Percentiles rank a stretch among this genome's conserved stretches.
Evolutionary conservation across 148 eudicot species (phyloP).

Genomic region (Rhododendron kiyosumense): DNA sequence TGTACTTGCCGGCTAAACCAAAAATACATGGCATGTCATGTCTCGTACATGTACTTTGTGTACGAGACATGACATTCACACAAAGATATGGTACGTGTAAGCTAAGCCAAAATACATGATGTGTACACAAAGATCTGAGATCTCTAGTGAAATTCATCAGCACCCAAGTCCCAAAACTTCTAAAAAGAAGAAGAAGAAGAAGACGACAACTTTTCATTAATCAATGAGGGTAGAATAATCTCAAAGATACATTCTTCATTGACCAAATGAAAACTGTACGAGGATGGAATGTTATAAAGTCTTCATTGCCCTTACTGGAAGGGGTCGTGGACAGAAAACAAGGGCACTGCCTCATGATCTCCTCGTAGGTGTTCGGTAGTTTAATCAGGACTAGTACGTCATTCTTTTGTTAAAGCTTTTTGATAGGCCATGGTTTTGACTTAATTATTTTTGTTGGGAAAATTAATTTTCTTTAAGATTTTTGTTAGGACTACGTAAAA

Average conservation of each 20-base stretch:
- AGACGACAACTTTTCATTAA: neutral
- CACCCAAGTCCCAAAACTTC: too few relatives aligned
- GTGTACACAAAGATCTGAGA: neutral
- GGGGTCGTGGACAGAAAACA: neutral
- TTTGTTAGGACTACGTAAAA: too few relatives aligned
- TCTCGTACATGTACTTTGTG: too few relatives aligned
- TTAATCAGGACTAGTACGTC: too few relatives aligned
- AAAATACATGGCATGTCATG: too few relatives aligned
- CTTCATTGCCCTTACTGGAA: neutral
- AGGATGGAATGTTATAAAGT: neutral
- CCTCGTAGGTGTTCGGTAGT: neutral
- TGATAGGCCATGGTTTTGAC: too few relatives aligned
- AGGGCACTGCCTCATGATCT: neutral
- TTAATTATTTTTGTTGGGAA: too few relatives aligned
- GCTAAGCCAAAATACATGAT: neutral
- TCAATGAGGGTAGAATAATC: neutral
- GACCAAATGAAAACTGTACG: neutral
- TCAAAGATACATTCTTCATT: neutral
- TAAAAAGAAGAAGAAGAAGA: too few relatives aligned
- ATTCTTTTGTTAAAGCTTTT: too few relatives aligned
- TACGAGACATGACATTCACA: too few relatives aligned
- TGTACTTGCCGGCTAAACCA: neutral
- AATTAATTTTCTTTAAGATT: too few relatives aligned
- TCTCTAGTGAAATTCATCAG: neutral
- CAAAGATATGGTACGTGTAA: too few relatives aligned